Percentiles rank a stretch among this genome's conserved stretches.
Evolutionary conservation across 371 early-diverging fungal genomes (phyloP).

Genomic region (Entomophthora muscae): DNA sequence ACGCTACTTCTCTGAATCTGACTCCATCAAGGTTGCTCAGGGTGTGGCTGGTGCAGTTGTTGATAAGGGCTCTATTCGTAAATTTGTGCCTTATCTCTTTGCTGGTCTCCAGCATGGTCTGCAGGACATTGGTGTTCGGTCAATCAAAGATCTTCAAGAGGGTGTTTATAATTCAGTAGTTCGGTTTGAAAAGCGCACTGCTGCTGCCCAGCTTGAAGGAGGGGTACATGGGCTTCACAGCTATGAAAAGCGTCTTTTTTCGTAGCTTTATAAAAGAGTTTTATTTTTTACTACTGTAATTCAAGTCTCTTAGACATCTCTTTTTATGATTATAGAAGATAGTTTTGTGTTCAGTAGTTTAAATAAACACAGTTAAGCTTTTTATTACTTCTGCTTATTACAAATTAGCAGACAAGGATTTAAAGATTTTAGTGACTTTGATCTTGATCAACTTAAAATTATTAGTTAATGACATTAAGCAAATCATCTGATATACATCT

Average conservation of each 20-base stretch:
- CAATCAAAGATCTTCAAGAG: conserved; percentile 39
- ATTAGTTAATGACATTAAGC: too few species aligned
- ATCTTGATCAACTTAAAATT: too few species aligned
- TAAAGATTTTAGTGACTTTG: too few species aligned
- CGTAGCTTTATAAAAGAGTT: too few species aligned
- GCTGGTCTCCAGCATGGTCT: conserved; percentile 91
- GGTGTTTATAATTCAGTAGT: conserved; percentile 48
- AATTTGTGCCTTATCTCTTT: conserved; percentile 72
- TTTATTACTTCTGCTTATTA: too few species aligned
- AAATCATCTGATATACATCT: too few species aligned
- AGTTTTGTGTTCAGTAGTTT: too few species aligned
- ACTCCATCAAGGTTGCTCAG: conserved; percentile 96
- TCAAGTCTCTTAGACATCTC: too few species aligned
- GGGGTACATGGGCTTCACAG: conserved; percentile 85
- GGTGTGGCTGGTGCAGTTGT: conserved; percentile 90
- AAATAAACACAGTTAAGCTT: too few species aligned
- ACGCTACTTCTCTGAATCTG: conserved; percentile 89
- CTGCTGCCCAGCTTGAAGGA: conserved; percentile 90
- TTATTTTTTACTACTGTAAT: too few species aligned
- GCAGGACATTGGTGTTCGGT: conserved; percentile 82
- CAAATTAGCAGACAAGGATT: too few species aligned
- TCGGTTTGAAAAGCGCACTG: conserved; percentile 85
- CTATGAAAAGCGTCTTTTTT: conserved; percentile 14
- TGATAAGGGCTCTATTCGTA: conserved; percentile 89
- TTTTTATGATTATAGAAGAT: too few species aligned